Conservation (phyloP, 129 eudicot genomes). For the Oenanthe sinensis region DNA sequence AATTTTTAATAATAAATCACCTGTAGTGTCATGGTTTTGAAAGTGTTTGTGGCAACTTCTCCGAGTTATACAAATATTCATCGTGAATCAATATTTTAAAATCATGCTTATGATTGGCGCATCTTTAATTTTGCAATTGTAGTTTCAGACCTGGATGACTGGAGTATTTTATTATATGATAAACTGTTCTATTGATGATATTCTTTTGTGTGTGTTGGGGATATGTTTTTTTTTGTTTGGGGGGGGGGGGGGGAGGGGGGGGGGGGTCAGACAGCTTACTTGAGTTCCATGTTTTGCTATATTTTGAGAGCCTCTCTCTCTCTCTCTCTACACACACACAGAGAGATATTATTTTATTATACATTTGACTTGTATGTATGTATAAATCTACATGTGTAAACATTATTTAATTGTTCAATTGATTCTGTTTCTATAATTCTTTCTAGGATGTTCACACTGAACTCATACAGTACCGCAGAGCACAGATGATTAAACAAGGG, state of each 20-base stretch:
- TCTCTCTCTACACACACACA: neutral
- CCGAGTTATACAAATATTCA: neutral
- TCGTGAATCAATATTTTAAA: neutral
- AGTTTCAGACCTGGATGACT: neutral
- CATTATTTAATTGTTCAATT: slow-evolving; percentile 3
- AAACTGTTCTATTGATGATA: neutral
- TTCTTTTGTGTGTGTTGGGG: neutral
- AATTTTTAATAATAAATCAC: neutral
- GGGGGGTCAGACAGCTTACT: neutral
- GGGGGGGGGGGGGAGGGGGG: neutral
- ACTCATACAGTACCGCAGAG: slow-evolving; percentile 74
- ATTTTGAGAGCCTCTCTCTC: neutral
- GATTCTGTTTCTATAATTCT: slow-evolving; percentile 11
- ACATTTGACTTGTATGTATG: slow-evolving; percentile 5
- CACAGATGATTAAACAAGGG: slow-evolving; percentile 78
- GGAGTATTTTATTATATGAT: neutral
- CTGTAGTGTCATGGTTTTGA: neutral
- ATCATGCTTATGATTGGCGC: neutral
- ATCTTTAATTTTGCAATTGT: neutral
- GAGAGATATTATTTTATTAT: neutral
- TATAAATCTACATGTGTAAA: neutral
- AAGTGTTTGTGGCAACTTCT: neutral
- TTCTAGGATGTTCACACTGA: slow-evolving; percentile 79
- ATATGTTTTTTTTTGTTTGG: too few relatives aligned
- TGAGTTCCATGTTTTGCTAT: neutral